Base-by-base conservation (phyloP, 257 asterid genomes). In the Linderniella brevidens region DNA sequence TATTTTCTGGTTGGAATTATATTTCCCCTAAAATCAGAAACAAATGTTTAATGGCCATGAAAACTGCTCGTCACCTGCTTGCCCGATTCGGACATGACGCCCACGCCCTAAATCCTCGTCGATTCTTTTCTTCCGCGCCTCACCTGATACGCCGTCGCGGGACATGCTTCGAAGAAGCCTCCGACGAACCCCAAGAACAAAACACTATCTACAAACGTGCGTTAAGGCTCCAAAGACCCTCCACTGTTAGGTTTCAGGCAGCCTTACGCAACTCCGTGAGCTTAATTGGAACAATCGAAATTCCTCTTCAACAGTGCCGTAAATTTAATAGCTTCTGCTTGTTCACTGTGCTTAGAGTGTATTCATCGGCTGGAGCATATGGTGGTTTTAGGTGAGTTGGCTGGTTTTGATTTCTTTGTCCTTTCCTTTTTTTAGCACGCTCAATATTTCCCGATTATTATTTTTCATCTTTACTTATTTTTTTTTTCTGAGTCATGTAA, bases 181-280 rank as follows among this genome's bases (percentile, higher is more conserved):
- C 57, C 18, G 74, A 64, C 6, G 61, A 35, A 3, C 41, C 62
- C 1, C 57, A 60, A 43, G 56, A 60, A 29, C 69, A 64, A 61
- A 79, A 85, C 63, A 48, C 65, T 11, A 77, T 75, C 13, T 85
- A 80, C 63, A 54, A 54, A 17, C 77, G 72, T 10, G 70, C 77
- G 13, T 83, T 74, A 59, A 76, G 68, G 73, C 57, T 63, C 51
- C 82, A 82, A 68, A 68, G 71, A 35, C 94, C 90, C 15, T 56
- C 69, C 56, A 76, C 82, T 41, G 41, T 79, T 14, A 4, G 1
- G 36, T 66, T 59, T 44, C 17, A 49, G 5, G 47, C 25, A 4
- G 56, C 17, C 9, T 56, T 72, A 35, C 54, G 8, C 17, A 86
- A 78, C 71, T 76, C 71, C 0, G 78, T 77, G 19, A 86, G 83